Evolutionary conservation across 768 basidiomycete genomes (phyloP).

Genomic region (Tricholoma terreum): DNA sequence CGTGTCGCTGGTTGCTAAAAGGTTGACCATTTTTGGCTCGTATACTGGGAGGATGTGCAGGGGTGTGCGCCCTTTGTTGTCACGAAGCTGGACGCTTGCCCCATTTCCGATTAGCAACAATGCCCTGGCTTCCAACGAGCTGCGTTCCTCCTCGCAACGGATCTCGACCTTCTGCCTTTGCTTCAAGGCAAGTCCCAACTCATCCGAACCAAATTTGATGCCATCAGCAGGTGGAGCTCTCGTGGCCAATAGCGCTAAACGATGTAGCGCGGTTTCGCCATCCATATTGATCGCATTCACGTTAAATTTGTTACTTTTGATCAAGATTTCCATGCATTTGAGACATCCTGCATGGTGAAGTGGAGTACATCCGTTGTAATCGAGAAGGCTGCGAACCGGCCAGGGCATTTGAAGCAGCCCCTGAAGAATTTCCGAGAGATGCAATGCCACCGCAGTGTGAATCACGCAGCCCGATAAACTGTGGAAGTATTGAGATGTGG

Average conservation of each 20-base stretch:
- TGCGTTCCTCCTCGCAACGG: not conserved
- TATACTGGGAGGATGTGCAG: not conserved
- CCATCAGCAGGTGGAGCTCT: not conserved
- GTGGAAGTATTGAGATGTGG: not conserved
- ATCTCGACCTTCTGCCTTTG: not conserved
- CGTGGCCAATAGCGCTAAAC: not conserved
- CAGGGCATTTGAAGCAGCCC: not conserved
- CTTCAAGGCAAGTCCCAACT: not conserved
- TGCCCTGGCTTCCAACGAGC: not conserved
- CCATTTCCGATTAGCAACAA: not conserved
- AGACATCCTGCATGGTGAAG: not conserved
- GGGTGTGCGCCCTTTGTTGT: not conserved
- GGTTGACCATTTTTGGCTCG: not conserved
- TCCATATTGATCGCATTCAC: too few species aligned
- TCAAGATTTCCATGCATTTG: too few species aligned
- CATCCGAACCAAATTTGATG: not conserved
- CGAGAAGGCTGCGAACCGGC: not conserved
- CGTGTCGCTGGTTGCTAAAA: not conserved
- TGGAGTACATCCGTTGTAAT: not conserved
- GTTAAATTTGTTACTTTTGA: too few species aligned
- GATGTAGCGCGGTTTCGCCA: not conserved
- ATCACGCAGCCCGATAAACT: not conserved
- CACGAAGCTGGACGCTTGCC: not conserved
- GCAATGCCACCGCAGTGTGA: not conserved
- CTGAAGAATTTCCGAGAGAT: not conserved